Percentiles rank a stretch among this genome's conserved stretches.
phyloP scores from a whole-genome alignment of 768 basidiomycete genomes.

The Boletus pseudopeckii region DNA sequence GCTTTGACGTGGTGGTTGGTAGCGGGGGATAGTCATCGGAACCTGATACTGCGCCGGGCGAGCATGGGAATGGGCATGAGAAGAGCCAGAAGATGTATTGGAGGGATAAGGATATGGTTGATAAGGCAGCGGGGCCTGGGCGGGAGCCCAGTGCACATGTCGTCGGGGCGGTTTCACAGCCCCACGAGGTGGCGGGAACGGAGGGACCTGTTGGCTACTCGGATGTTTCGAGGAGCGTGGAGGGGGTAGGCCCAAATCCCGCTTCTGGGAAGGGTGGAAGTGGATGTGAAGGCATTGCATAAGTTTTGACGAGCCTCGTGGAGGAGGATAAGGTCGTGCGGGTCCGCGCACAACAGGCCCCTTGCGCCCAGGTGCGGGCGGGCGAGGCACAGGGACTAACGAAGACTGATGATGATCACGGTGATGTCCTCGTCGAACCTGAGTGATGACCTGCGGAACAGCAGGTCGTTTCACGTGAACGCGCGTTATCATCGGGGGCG shows the following conservation, averaged over 20 bases:
- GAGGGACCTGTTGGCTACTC: constrained; percentile 9
- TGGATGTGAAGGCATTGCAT: constrained; percentile 26
- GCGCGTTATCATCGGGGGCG: constrained; percentile 13
- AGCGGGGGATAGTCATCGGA: constrained; percentile 13
- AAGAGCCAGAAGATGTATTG: constrained; percentile 4
- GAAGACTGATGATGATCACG: constrained; percentile 10
- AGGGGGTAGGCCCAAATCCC: constrained; percentile 7
- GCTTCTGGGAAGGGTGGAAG: constrained; percentile 25
- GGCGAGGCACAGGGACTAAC: constrained; percentile 10
- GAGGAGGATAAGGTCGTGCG: constrained; percentile 10
- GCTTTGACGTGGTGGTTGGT: constrained; percentile 15
- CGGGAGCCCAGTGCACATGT: constrained; percentile 30
- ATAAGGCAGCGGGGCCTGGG: constrained; percentile 24
- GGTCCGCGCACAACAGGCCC: constrained; percentile 11
- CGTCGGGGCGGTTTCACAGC: constrained; percentile 12
- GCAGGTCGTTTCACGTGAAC: constrained; percentile 18
- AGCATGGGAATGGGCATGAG: neutral
- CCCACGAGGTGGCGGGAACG: constrained; percentile 24
- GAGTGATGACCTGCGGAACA: constrained; percentile 16
- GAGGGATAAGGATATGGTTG: constrained; percentile 29
- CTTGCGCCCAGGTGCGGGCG: constrained; percentile 12
- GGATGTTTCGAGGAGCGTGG: constrained; percentile 7
- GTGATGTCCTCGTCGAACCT: constrained; percentile 19
- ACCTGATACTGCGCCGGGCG: neutral
- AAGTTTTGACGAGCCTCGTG: constrained; percentile 12